Percentiles rank a stretch among this genome's conserved stretches.
phyloP scores from a whole-genome alignment of 176 grass and related monocot species.

The Oryza meyeriana region DNA sequence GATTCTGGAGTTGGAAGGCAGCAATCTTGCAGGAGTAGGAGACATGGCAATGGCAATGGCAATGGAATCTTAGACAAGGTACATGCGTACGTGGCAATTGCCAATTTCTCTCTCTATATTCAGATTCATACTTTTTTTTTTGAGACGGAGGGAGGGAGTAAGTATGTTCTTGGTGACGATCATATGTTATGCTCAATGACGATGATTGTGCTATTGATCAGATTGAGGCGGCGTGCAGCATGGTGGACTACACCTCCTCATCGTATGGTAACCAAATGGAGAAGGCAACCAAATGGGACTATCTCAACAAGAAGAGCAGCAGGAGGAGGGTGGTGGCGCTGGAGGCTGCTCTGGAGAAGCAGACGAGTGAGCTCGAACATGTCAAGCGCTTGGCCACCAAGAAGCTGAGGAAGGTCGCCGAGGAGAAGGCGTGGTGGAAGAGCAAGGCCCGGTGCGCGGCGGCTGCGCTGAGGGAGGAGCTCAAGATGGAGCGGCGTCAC shows the following conservation, averaged over 20 bases:
- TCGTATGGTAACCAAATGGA: conserved; percentile 33
- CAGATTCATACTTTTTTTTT: too few species aligned
- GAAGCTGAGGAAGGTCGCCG: conserved; percentile 28
- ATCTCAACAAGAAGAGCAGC: neutral
- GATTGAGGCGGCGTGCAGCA: conserved; percentile 25
- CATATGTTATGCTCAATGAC: too few species aligned
- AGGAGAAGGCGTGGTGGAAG: conserved; percentile 51
- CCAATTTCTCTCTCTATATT: too few species aligned
- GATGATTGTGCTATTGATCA: neutral
- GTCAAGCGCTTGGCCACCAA: conserved; percentile 16
- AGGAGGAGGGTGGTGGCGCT: neutral
- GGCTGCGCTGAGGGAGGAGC: neutral
- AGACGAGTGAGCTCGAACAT: neutral
- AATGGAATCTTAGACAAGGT: conserved; percentile 33
- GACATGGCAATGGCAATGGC: conserved; percentile 11
- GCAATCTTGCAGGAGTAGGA: neutral
- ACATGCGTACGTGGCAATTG: too few species aligned
- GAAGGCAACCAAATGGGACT: conserved; percentile 61
- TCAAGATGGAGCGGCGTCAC: conserved; percentile 27
- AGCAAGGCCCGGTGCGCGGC: conserved; percentile 7
- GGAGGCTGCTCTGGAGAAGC: conserved; percentile 33
- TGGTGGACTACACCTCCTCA: neutral
- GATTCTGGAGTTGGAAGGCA: neutral
- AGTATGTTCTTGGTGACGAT: too few species aligned
- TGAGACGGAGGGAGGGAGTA: too few species aligned